Evolutionary conservation across 805 yeast species (phyloP), one percentile per base, ranked within the genome.

Genomic region (Spathaspora sp.): DNA sequence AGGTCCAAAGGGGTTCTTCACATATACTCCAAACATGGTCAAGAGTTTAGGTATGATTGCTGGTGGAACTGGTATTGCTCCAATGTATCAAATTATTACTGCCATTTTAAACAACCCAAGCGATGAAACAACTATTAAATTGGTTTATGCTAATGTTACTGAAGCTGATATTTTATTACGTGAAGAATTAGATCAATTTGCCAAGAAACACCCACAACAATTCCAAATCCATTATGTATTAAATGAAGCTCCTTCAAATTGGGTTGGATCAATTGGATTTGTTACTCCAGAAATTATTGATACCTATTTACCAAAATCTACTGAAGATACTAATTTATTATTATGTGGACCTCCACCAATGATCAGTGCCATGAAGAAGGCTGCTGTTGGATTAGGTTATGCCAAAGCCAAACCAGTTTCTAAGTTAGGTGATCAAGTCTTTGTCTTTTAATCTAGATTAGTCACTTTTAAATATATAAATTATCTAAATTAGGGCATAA

Each of bases 41-140:
- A 73, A 78, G 52, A 78, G 80, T 54, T 77, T 92, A 53, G 90
- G 87, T 50, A 92, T 92, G 97, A 84, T 93, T 58, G 96, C 97
- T 42, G 97, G 97, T 59, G 98, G 97, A 63, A 89, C 97, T 39
- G 97, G 97, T 67, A 87, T 91, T 62, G 87, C 97, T 7, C 97
- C 97, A 66, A 91, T 91, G 97, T 89, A 83, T 70, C 97, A 91
- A 75, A 85, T 91, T 59, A 83, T 92, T 59, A 87, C 88, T 60
- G 88, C 96, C 12, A 85, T 92, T 58, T 83, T 84, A 60, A 72
- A 76, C 52, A 83, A 92, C 66, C 93, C 96, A 20, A 72, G 77
- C 16, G 97, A 93, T 70, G 78, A 76, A 47, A 92, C 97, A 53
- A 80, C 83, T 62, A 82, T 90, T 56, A 75, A 80, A 49, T 77